phyloP scores from a whole-genome alignment of 139 green algal genomes.

The Chara braunii region DNA sequence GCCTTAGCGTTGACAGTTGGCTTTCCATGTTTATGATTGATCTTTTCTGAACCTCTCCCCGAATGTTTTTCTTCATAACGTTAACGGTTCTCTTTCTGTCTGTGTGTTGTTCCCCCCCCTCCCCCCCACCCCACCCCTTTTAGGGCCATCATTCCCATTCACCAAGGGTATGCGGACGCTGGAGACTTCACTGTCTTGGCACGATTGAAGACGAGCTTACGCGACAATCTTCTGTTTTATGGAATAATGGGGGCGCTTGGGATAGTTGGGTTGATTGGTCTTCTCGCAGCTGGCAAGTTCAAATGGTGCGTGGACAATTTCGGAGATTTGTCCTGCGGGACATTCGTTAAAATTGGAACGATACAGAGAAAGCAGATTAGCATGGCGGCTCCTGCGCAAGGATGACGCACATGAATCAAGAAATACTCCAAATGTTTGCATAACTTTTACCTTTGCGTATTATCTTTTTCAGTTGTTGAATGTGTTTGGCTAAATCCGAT shows the following conservation, averaged over 20 bases:
- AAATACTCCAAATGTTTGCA: background rate
- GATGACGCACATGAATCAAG: too few species aligned
- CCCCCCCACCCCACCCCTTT: too few species aligned
- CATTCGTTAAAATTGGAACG: too few species aligned
- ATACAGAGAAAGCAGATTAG: too few species aligned
- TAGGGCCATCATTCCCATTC: conserved; percentile 79
- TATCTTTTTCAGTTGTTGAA: background rate
- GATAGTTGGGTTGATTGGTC: conserved; percentile 46
- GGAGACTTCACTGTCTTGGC: conserved; percentile 70
- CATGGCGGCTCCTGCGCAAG: background rate
- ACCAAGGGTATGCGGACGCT: conserved; percentile 74
- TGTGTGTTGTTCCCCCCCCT: too few species aligned
- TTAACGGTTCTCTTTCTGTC: too few species aligned
- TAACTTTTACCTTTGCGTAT: background rate
- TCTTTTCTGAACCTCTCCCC: too few species aligned
- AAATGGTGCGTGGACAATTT: background rate
- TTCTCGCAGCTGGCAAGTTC: conserved; percentile 43
- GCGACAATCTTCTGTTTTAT: conserved; percentile 68
- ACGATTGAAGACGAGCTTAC: conserved; percentile 51
- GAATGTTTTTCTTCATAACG: too few species aligned
- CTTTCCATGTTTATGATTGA: too few species aligned
- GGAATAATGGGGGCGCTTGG: conserved; percentile 54
- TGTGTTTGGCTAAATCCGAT: background rate
- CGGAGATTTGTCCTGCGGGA: too few species aligned
- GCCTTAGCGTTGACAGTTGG: background rate